Evolutionary conservation across 345 rosid species (phyloP), one percentile per base, ranked within the genome.

Genomic region (Jatropha curcas): DNA sequence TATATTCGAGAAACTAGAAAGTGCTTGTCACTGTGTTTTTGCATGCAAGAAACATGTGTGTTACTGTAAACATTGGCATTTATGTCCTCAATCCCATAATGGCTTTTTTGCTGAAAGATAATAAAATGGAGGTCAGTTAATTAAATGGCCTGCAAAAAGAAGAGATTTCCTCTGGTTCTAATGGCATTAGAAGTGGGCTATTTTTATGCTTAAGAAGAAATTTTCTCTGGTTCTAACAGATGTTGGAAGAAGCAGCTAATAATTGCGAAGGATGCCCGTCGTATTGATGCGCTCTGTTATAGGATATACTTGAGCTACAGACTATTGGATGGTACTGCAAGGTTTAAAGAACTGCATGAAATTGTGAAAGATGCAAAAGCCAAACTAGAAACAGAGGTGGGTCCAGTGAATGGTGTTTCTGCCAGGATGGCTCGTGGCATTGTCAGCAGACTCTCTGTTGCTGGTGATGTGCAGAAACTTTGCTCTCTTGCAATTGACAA

Each of bases 231-330:
- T 68, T 69, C 63, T 79, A 68, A 75, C 89, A 90, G 99, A 61
- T 89, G 82, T 78, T 92, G 96, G 98, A 92, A 88, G 86, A 92
- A 91, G 86, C 99, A 95, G 81, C 84, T 95, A 16, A 73, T 74
- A 64, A 81, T 85, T 57, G 96, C 98, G 17, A 92, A 90, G 80
- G 98, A 91, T 82, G 99, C 99, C 39, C 87, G 99, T 19, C 80
- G 98, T 45, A 71, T 92, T 52, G 99, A 96, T 73, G 89, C 88
- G 50, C 82, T 96, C 2, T 93, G 98, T 75, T 83, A 87, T 79
- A 88, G 99, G 82, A 91, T 96, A 73, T 88, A 77, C 80, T 79
- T 96, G 81, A 83, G 98, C 84, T 90, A 76, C 78, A 86, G 93
- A 77, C 88, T 96, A 72, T 87, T 96, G 17, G 82, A 83, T 34